phyloP scores from a whole-genome alignment of 1,139 yeast species.

The Nakaseomyces bracarensis region DNA sequence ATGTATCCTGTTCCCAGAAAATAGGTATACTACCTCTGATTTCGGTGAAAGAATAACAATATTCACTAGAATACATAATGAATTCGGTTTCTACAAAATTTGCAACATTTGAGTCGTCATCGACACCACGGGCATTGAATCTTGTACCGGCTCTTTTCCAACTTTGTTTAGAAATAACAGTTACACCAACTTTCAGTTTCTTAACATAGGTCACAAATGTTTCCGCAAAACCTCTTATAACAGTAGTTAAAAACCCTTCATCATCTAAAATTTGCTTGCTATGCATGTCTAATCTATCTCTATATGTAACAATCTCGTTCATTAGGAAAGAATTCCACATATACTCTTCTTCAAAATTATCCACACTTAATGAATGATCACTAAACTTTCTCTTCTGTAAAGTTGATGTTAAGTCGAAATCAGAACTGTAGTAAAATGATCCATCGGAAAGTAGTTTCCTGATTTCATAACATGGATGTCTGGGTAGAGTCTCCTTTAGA shows the following conservation, averaged over 20 bases:
- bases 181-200: slow-evolving; percentile 47
- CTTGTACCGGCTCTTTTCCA: slow-evolving; percentile 97
- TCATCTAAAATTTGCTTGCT: slow-evolving; percentile 57
- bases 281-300: slow-evolving; percentile 57
- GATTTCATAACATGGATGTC: slow-evolving; percentile 80
- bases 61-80: slow-evolving; percentile 51
- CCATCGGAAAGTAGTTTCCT: slow-evolving; percentile 76
- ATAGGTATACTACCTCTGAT: slow-evolving; percentile 93
- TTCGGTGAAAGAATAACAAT: slow-evolving; percentile 70
- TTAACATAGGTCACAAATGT: slow-evolving; percentile 51
- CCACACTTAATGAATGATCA: slow-evolving; percentile 40
- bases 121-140: slow-evolving; percentile 88
- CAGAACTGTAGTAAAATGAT: slow-evolving; percentile 85
- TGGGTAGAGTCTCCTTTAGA: slow-evolving; percentile 30
- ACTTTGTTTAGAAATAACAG: slow-evolving; percentile 84
- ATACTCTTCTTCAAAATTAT: slow-evolving; percentile 68
- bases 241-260: slow-evolving; percentile 79
- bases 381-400: slow-evolving; percentile 64
- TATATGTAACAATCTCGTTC: slow-evolving; percentile 68
- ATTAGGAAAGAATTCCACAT: slow-evolving; percentile 97
- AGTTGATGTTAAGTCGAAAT: slow-evolving; percentile 84
- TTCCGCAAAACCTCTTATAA: slow-evolving; percentile 90
- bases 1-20: slow-evolving; percentile 95
- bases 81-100: slow-evolving; percentile 94
- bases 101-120: slow-evolving; percentile 91